Percentiles rank a stretch among this genome's conserved stretches.
phyloP scores from a whole-genome alignment of 1,284 basidiomycete species.

The Cryptococcus depauperatus region DNA sequence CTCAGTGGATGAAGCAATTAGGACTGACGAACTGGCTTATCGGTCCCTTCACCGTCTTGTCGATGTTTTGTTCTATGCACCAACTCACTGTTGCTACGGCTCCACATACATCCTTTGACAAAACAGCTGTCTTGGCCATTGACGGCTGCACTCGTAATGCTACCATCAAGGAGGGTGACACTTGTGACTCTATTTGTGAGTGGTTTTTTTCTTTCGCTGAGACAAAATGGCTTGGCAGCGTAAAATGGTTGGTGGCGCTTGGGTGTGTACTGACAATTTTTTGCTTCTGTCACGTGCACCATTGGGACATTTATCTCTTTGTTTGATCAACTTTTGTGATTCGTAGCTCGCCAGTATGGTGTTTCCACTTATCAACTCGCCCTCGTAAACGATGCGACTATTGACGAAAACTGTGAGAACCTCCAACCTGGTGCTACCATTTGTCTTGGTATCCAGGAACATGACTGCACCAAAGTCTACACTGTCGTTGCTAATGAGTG shows the following conservation, averaged over 20 bases:
- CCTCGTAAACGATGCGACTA: conserved; percentile 40
- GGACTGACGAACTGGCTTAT: not conserved
- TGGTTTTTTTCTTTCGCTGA: conserved; percentile 1
- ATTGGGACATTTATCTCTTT: not conserved
- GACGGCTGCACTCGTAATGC: conserved; percentile 43
- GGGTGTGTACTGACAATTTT: conserved; percentile 3
- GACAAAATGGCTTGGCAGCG: not conserved
- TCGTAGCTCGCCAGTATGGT: conserved; percentile 38
- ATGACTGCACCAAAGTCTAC: conserved; percentile 45
- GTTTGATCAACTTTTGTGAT: not conserved
- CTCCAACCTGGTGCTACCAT: conserved; percentile 36
- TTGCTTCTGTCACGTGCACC: not conserved
- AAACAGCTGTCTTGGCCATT: conserved; percentile 25
- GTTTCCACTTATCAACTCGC: conserved; percentile 47
- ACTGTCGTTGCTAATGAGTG: conserved; percentile 42
- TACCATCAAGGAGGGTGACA: conserved; percentile 40
- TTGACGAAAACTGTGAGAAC: conserved; percentile 44
- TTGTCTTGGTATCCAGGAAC: conserved; percentile 40
- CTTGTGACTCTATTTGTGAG: conserved; percentile 46
- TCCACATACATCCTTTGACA: not conserved
- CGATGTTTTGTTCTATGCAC: too few relatives aligned
- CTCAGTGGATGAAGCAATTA: not conserved
- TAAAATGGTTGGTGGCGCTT: not conserved
- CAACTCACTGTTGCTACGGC: too few relatives aligned
- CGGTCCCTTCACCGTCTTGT: not conserved